Percentiles rank a stretch among this genome's conserved stretches.
Evolutionary conservation across 768 basidiomycete genomes (phyloP).

Genomic region (Suillus sp.): DNA sequence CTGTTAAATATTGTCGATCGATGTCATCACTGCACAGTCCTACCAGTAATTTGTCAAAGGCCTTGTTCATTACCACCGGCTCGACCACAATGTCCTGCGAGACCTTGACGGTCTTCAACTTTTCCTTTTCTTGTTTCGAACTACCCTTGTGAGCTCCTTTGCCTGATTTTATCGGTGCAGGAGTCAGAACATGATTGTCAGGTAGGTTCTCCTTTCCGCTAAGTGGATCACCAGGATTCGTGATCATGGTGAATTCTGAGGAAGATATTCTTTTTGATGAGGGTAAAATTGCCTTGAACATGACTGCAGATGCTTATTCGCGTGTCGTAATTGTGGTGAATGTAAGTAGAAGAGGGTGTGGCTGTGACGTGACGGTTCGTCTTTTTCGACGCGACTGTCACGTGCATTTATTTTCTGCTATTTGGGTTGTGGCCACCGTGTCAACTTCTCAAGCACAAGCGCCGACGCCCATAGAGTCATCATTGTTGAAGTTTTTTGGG

Average conservation of each 20-base stretch:
- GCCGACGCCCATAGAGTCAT: slow-evolving; percentile 5
- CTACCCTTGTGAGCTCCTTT: slow-evolving; percentile 25
- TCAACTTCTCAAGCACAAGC: too few relatives aligned
- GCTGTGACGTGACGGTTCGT: slow-evolving; percentile 28
- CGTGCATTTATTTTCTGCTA: slow-evolving; percentile 35
- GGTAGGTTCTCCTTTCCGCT: slow-evolving; percentile 73
- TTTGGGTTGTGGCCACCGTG: slow-evolving; percentile 10
- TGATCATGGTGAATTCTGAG: slow-evolving; percentile 75
- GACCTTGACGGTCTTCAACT: slow-evolving; percentile 46
- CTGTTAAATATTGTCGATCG: slow-evolving; percentile 4
- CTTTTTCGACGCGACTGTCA: slow-evolving; percentile 34
- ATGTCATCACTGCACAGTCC: slow-evolving; percentile 29
- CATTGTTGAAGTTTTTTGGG: background rate
- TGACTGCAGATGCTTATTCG: slow-evolving; percentile 29
- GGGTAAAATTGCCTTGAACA: slow-evolving; percentile 84
- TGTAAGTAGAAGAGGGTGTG: background rate
- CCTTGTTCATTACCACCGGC: slow-evolving; percentile 54
- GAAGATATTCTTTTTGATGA: slow-evolving; percentile 61
- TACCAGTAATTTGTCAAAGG: slow-evolving; percentile 83
- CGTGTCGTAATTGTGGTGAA: slow-evolving; percentile 12
- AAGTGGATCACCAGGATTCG: slow-evolving; percentile 47
- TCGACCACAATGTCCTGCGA: slow-evolving; percentile 40
- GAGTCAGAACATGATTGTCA: slow-evolving; percentile 35
- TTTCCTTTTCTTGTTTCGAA: slow-evolving; percentile 47
- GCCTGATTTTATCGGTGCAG: slow-evolving; percentile 32